Evolutionary conservation across 495 filamentous ascomycete species (phyloP).

Genomic region (Hypoxylon perforatum): DNA sequence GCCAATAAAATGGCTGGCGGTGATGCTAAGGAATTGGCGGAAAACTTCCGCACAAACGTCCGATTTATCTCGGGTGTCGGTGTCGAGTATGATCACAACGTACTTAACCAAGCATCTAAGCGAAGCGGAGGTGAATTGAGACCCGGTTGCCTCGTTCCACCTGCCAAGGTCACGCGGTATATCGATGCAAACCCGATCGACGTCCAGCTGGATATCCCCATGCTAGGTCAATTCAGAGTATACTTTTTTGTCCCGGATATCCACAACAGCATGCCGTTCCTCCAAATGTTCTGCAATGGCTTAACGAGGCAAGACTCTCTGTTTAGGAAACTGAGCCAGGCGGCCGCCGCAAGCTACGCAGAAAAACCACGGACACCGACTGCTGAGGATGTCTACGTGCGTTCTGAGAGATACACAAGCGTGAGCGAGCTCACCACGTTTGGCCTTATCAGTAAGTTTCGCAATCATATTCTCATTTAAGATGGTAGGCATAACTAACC

Average conservation of each 20-base stretch:
- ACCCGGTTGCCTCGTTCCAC: constrained; percentile 70
- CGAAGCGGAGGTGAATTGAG: constrained; percentile 57
- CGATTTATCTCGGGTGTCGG: constrained; percentile 75
- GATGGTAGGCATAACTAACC: constrained; percentile 14
- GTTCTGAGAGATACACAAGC: constrained; percentile 69
- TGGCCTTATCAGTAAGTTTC: constrained; percentile 59
- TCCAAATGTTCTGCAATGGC: constrained; percentile 62
- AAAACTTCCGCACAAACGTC: constrained; percentile 73
- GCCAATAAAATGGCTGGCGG: constrained; percentile 68
- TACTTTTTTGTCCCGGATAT: constrained; percentile 72
- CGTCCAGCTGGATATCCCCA: constrained; percentile 76
- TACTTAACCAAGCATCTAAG: constrained; percentile 61
- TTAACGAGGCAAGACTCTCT: constrained; percentile 55
- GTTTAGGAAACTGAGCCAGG: constrained; percentile 59
- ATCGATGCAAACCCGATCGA: constrained; percentile 78
- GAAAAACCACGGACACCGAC: constrained; percentile 59
- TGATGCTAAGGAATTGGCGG: constrained; percentile 65
- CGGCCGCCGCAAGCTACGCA: constrained; percentile 64
- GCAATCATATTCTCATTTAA: not conserved
- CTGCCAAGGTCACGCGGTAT: constrained; percentile 72
- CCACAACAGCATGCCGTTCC: constrained; percentile 60
- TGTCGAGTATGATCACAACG: constrained; percentile 68
- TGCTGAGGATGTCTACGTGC: constrained; percentile 67
- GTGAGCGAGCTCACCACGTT: constrained; percentile 70
- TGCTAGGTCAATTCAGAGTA: constrained; percentile 74